phyloP scores from a whole-genome alignment of 352 stramenopile species.

The Phytophthora europaea region DNA sequence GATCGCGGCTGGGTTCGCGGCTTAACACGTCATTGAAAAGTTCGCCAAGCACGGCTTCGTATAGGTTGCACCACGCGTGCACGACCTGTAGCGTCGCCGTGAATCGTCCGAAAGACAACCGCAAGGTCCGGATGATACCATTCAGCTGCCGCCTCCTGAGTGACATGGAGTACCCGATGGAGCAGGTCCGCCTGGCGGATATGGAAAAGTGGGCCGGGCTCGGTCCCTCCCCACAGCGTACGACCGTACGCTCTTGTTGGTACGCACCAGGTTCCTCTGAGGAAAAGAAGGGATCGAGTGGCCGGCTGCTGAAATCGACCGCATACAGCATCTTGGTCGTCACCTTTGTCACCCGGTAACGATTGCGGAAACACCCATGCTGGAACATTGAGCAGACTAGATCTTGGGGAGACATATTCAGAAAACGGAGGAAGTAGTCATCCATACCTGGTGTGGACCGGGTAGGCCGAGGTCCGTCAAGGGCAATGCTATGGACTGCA shows the following conservation, averaged over 20 bases:
- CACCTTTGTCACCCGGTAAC: slow-evolving; percentile 19
- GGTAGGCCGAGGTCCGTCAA: no score
- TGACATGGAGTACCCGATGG: not conserved
- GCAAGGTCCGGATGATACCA: not conserved
- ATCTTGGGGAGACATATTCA: not conserved
- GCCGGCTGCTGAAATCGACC: slow-evolving; percentile 3
- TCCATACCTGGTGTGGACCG: not conserved
- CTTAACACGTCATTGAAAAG: not conserved
- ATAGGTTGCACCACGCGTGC: not conserved
- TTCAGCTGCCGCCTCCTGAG: not conserved
- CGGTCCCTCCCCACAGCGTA: not conserved
- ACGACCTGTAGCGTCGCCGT: not conserved
- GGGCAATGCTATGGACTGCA: no score
- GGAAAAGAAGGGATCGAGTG: slow-evolving; percentile 22
- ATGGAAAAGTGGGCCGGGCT: slow-evolving; percentile 4
- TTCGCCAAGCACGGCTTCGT: not conserved
- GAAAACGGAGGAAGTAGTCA: not conserved
- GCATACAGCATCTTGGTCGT: slow-evolving; percentile 25
- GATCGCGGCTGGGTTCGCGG: not conserved
- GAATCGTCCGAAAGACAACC: not conserved
- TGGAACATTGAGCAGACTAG: slow-evolving; percentile 21
- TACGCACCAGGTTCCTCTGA: slow-evolving; percentile 4
- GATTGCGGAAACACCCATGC: not conserved
- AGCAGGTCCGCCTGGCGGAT: slow-evolving; percentile 6
- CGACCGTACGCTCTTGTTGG: not conserved